Conservation (phyloP, 1,139 yeast genomes). For the Yamadazyma siamensis region DNA sequence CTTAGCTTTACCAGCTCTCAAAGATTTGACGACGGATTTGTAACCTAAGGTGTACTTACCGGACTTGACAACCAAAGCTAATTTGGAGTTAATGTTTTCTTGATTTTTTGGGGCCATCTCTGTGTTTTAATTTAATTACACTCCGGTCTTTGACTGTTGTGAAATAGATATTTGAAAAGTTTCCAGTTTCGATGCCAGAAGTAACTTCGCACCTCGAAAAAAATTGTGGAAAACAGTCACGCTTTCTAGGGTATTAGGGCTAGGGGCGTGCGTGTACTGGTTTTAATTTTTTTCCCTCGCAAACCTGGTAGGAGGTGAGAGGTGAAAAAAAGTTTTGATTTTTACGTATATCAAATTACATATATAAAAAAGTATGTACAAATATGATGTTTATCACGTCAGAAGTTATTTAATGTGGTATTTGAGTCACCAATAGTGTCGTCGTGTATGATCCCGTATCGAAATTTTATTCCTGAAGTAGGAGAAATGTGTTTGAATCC, state of each 20-base stretch:
- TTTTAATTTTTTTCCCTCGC: slow-evolving; percentile 6
- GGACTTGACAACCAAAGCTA: slow-evolving; percentile 96
- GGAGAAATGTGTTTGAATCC: not conserved
- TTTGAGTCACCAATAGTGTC: not conserved
- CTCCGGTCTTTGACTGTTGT: slow-evolving; percentile 73
- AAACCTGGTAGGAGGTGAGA: slow-evolving; percentile 3
- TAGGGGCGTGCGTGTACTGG: slow-evolving; percentile 4
- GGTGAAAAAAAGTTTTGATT: slow-evolving; percentile 11
- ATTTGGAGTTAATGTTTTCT: slow-evolving; percentile 97
- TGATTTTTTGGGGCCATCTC: slow-evolving; percentile 99
- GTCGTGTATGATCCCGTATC: no score
- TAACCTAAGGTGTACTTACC: slow-evolving; percentile 99
- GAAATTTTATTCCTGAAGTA: no score
- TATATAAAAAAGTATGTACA: slow-evolving; percentile 9
- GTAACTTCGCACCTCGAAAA: not conserved
- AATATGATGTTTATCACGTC: not conserved
- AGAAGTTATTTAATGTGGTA: no score
- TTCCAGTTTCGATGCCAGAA: no score
- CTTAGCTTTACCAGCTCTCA: slow-evolving; percentile 99
- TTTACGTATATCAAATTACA: slow-evolving; percentile 9
- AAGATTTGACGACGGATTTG: slow-evolving; percentile 98
- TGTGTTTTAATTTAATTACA: slow-evolving; percentile 59
- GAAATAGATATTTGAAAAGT: slow-evolving; percentile 8
- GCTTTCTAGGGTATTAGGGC: slow-evolving; percentile 12
- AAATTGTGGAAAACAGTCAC: slow-evolving; percentile 16